These are phyloP conservation scores for Psilocybe cyanescens DNA, from an alignment of 768 basidiomycete genomes.

Conservation along the genomic window DNA sequence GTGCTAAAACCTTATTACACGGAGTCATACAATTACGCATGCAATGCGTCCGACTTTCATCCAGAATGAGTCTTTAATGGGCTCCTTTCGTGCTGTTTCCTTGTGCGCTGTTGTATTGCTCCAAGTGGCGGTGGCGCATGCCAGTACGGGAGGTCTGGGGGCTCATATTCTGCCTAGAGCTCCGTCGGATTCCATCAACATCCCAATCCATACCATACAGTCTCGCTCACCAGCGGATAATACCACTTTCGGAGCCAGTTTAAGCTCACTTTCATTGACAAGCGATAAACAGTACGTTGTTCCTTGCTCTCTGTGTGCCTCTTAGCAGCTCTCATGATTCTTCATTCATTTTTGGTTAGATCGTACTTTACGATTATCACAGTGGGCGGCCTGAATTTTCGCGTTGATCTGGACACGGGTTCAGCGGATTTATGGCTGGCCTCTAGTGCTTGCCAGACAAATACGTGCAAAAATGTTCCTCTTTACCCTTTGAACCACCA, in stretches of 20 bases:
- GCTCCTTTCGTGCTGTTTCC: not conserved
- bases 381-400: constrained; percentile 65
- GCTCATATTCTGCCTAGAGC: constrained; percentile 24
- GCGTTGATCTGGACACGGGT: constrained; percentile 74
- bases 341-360: constrained; percentile 36
- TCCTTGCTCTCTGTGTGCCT: not conserved
- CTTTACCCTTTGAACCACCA: constrained; percentile 69
- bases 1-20: not conserved
- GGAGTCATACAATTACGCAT: not conserved
- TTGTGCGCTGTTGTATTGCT: constrained; percentile 18
- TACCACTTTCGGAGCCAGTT: constrained; percentile 37
- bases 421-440: constrained; percentile 76
- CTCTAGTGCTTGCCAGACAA: constrained; percentile 62
- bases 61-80: not conserved
- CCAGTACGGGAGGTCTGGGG: constrained; percentile 11
- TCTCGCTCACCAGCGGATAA: constrained; percentile 30
- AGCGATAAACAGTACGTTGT: constrained; percentile 47
- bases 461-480: constrained; percentile 62
- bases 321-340: constrained; percentile 6
- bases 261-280: constrained; percentile 48
- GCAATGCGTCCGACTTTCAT: not conserved
- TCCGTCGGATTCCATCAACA: constrained; percentile 30
- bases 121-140: constrained; percentile 7
- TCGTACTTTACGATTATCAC: constrained; percentile 70
- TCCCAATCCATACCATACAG: constrained; percentile 30